Conservation (phyloP, 176 grass and related monocot genomes). For the Bonia amplexicaulis region DNA sequence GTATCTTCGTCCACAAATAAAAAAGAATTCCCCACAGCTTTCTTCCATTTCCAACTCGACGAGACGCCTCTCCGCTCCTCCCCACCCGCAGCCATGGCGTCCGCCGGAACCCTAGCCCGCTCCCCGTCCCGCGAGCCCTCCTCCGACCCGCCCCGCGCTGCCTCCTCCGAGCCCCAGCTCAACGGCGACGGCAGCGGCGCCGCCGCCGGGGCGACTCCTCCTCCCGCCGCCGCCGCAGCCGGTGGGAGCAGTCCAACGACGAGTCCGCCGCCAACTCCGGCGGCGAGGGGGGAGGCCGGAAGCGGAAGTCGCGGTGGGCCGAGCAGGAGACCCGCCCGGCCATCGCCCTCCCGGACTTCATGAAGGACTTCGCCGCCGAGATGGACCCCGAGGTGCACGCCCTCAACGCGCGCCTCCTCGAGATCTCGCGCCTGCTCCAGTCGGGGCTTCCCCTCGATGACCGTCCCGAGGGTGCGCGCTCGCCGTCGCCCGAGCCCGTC, state of each 20-base stretch:
- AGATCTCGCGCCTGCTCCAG: slow-evolving; percentile 67
- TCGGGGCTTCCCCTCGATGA: slow-evolving; percentile 74
- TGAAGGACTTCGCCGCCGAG: slow-evolving; percentile 92
- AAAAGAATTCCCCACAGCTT: background rate
- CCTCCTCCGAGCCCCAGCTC: slow-evolving; percentile 30
- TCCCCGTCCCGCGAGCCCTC: slow-evolving; percentile 37
- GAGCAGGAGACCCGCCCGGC: slow-evolving; percentile 79
- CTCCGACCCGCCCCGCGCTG: slow-evolving; percentile 23
- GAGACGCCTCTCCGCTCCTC: background rate
- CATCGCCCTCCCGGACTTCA: slow-evolving; percentile 83
- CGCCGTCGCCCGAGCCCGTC: slow-evolving; percentile 76
- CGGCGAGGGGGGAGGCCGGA: slow-evolving; percentile 39
- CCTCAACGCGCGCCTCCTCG: slow-evolving; percentile 77
- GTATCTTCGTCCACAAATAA: background rate
- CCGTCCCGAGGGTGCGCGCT: slow-evolving; percentile 72
- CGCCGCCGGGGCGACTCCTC: slow-evolving; percentile 28
- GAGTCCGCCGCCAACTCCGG: slow-evolving; percentile 43
- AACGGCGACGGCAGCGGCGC: slow-evolving; percentile 1
- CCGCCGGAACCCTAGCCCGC: slow-evolving; percentile 48
- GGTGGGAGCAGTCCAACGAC: slow-evolving; percentile 68
- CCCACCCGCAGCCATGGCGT: slow-evolving; percentile 30
- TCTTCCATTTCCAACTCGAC: background rate
- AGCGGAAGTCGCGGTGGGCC: slow-evolving; percentile 89
- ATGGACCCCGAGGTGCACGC: slow-evolving; percentile 90
- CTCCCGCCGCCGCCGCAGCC: slow-evolving; percentile 65